These are phyloP conservation scores for Heimioporus sp. DNA, from an alignment of 768 basidiomycete genomes.

Conservation along the genomic window DNA sequence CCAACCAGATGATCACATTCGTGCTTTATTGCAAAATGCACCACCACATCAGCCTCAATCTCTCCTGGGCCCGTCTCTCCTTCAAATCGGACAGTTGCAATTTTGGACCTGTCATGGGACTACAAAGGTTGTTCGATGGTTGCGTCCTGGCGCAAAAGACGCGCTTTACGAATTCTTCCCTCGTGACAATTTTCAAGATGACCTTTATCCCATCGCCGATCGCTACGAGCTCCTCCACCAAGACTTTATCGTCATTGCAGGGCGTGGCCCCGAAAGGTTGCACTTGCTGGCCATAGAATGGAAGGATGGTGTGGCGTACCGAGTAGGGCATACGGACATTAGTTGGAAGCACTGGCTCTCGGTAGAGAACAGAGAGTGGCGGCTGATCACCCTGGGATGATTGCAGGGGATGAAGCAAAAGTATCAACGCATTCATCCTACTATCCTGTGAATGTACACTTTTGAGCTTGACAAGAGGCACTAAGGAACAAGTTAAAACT, in stretches of 20 bases:
- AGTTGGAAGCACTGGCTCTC: neutral
- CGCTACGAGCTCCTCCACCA: constrained; percentile 1
- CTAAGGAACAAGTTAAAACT: no score
- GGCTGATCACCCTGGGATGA: constrained; percentile 9
- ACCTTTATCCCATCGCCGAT: neutral
- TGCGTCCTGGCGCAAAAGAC: neutral
- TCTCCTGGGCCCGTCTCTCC: neutral
- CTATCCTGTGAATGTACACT: no score
- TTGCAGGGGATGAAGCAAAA: no score
- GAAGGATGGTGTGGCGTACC: constrained; percentile 14
- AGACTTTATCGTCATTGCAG: constrained; percentile 14
- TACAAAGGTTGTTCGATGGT: neutral
- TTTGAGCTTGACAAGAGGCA: no score
- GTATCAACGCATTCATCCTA: no score
- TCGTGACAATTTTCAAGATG: neutral
- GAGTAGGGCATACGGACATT: neutral
- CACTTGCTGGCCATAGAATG: constrained; percentile 14
- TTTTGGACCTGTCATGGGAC: constrained; percentile 18
- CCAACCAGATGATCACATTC: neutral
- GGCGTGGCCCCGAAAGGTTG: neutral
- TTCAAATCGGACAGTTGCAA: constrained; percentile 2
- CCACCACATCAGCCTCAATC: neutral
- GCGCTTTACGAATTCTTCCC: neutral
- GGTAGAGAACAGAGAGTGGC: constrained; percentile 13
- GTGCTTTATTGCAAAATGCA: neutral